These are phyloP conservation scores for Fomitopsis pinicola DNA, from an alignment of 1,284 basidiomycete species.

Conservation along the genomic window DNA sequence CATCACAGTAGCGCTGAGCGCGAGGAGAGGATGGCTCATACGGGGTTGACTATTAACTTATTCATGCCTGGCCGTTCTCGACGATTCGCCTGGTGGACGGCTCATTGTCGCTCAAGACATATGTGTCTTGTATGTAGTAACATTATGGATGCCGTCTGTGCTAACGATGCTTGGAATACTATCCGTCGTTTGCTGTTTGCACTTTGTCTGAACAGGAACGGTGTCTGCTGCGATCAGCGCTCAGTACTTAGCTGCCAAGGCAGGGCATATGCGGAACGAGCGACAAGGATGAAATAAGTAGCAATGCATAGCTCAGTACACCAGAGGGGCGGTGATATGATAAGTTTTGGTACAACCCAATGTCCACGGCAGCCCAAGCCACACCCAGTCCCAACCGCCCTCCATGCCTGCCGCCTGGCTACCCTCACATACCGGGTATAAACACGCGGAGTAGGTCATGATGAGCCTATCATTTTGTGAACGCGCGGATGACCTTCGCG, in stretches of 20 bases:
- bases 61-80: constrained; percentile 1
- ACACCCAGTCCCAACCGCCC: not conserved
- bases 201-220: no score
- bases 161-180: not conserved
- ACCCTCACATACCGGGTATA: constrained; percentile 12
- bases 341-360: constrained; percentile 1
- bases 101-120: not conserved
- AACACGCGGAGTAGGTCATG: not conserved
- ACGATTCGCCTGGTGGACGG: not conserved
- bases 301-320: not conserved
- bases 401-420: not conserved
- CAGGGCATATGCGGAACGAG: not conserved
- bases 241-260: no score
- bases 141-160: not conserved
- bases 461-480: constrained; percentile 61
- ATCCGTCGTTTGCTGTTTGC: no score
- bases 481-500: constrained; percentile 88
- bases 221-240: no score
- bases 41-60: not conserved
- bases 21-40: not conserved
- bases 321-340: not conserved
- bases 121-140: not conserved
- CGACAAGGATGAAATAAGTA: not conserved
- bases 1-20: not conserved
- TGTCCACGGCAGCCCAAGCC: not conserved